Conservation (phyloP, 495 filamentous ascomycete species). For the Aspergillus haitiensis region DNA sequence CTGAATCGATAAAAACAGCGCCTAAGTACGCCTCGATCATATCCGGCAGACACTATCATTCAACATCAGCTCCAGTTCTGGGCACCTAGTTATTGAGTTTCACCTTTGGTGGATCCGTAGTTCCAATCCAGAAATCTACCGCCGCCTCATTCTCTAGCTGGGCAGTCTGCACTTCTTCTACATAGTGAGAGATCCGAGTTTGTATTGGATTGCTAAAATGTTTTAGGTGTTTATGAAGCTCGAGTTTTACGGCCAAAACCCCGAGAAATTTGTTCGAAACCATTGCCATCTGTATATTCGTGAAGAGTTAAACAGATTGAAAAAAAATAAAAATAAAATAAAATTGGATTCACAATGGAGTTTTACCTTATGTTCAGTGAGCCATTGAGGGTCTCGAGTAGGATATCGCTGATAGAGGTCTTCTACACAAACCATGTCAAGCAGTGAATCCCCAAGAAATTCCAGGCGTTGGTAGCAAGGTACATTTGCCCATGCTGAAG, state of each 20-base stretch:
- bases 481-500: conserved; percentile 67
- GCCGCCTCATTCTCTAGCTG: conserved; percentile 53
- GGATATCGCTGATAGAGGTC: conserved; percentile 76
- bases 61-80: conserved; percentile 8
- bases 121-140: conserved; percentile 76
- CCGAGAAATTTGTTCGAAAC: conserved; percentile 95
- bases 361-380: conserved; percentile 88
- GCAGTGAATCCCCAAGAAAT: conserved; percentile 86
- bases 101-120: conserved; percentile 72
- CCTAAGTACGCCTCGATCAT: conserved; percentile 88
- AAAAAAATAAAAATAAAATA: conserved; percentile 9
- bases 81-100: neutral
- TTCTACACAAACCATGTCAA: conserved; percentile 85
- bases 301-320: conserved; percentile 1
- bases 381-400: conserved; percentile 86
- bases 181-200: conserved; percentile 67
- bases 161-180: conserved; percentile 60
- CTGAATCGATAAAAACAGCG: conserved; percentile 88
- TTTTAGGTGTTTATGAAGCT: conserved; percentile 72
- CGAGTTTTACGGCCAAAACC: conserved; percentile 72
- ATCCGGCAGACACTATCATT: conserved; percentile 70
- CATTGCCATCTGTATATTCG: conserved; percentile 75
- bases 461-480: conserved; percentile 92
- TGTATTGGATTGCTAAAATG: conserved; percentile 59
- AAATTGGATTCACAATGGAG: neutral